Evolutionary conservation across 495 filamentous ascomycete species (phyloP).

Genomic region (Neurospora sp.): DNA sequence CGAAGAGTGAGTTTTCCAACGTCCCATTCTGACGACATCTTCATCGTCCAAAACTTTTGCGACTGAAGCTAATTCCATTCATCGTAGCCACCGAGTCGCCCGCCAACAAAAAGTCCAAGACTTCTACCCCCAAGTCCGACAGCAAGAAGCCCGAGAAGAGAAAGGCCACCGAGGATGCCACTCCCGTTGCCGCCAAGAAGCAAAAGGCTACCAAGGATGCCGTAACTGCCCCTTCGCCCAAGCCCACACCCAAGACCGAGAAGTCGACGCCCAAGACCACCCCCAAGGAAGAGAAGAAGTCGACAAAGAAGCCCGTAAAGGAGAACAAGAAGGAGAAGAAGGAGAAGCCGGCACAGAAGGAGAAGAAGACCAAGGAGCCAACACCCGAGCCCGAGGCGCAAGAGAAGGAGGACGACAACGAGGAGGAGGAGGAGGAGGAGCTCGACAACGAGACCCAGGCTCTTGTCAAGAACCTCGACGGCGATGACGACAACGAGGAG

Average conservation of each 20-base stretch:
- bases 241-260: conserved; percentile 17
- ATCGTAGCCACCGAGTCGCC: conserved; percentile 40
- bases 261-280: conserved; percentile 11
- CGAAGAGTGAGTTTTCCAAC: conserved; percentile 49
- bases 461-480: conserved; percentile 69
- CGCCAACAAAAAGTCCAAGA: conserved; percentile 51
- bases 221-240: conserved; percentile 9
- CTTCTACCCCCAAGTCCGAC: conserved; percentile 11
- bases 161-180: conserved; percentile 36
- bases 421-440: conserved; percentile 34
- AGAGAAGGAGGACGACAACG: conserved; percentile 18
- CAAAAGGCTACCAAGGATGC: conserved; percentile 21
- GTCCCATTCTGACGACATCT: background rate
- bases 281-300: conserved; percentile 19
- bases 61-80: conserved; percentile 18
- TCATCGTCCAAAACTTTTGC: background rate
- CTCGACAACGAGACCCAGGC: conserved; percentile 39
- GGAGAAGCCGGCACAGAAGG: conserved; percentile 15
- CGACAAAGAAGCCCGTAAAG: conserved; percentile 17
- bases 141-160: conserved; percentile 35
- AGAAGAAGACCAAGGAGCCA: conserved; percentile 22
- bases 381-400: conserved; percentile 8
- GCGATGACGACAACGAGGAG: conserved; percentile 50
- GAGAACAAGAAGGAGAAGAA: conserved; percentile 18
- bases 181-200: conserved; percentile 33